Base-by-base conservation (phyloP, 352 stramenopile species). In the Pythium dissimile region DNA sequence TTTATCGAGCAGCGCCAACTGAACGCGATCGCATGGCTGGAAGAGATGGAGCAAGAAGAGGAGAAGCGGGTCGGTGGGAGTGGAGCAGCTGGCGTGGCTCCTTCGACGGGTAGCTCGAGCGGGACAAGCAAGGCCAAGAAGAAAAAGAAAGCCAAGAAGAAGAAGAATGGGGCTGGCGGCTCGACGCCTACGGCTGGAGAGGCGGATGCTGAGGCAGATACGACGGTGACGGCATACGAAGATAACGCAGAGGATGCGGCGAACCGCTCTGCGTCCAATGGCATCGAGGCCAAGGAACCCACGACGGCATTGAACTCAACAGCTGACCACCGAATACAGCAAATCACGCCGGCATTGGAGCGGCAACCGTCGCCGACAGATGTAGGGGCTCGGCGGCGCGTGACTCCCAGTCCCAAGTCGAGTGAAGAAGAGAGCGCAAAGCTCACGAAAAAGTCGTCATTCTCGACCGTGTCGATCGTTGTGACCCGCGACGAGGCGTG, bases 111-210 rank as follows among this genome's bases (percentile, higher is more conserved):
- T 0, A 54, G 21, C 23, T 45, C 16, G 2, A 7, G 3, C 18
- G 54, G 43, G 11, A 27, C 32, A 2, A 31, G 38, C 31, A 64
- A 64, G 64, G n/a, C 32, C 2, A 85, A 86, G 55, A 91, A 89
- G 53, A 86, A 80, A 53, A 90, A 88, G 64, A 88, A 88, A 50
- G 71, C 73, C 23, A 91, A 84, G 60, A 84, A 84, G 58, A 88
- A 82, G 44, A 85, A 78, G 35, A 60, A 3, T 38, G 54, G 38
- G 3, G n/a, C 31, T 20, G 46, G 9, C 26, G 34, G 24, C 13
- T 46, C 45, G 6, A 55, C 44, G 16, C 42, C 45, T 9, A 52
- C 48, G 18, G 49, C 24, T 20, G 48, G 24, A 10, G 54, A 56
- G 12, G 34, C 23, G 15, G 27, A 60, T 4, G n/a, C 63, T 7